A percentile compares a stretch with the other conserved stretches of the same genome.
Conservation (phyloP, 192 early-diverging fungal species). For the Coemansia sp. region DNA sequence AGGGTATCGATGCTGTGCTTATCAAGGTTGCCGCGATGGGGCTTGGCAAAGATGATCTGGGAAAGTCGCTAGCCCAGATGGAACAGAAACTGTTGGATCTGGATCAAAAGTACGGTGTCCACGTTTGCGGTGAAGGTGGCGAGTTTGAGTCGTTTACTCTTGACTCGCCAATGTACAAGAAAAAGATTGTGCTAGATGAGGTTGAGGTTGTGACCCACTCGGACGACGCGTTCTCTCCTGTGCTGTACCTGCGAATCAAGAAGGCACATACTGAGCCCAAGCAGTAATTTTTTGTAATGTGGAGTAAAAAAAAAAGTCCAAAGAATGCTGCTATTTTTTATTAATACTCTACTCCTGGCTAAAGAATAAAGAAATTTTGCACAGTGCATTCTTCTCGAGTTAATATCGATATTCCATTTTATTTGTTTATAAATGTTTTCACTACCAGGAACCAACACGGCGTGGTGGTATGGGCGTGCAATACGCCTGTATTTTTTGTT, state of each 20-base stretch:
- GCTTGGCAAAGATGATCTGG: constrained; percentile 61
- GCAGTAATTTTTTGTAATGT: neutral
- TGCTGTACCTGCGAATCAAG: constrained; percentile 75
- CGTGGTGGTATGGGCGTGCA: constrained; percentile 50
- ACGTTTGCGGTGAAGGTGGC: constrained; percentile 96
- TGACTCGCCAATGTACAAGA: constrained; percentile 89
- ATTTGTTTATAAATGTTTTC: constrained; percentile 10
- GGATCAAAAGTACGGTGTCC: constrained; percentile 74
- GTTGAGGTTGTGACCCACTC: constrained; percentile 72
- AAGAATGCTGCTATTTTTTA: neutral
- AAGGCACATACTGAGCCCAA: constrained; percentile 53
- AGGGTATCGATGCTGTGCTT: constrained; percentile 75
- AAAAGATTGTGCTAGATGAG: constrained; percentile 73
- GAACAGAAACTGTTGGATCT: constrained; percentile 63
- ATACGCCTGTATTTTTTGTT: constrained; percentile 42
- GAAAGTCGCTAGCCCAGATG: constrained; percentile 76
- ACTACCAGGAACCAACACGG: constrained; percentile 19
- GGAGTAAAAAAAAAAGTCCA: neutral
- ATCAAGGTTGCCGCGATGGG: constrained; percentile 93
- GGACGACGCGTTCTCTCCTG: constrained; percentile 77
- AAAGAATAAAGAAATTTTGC: too few relatives aligned
- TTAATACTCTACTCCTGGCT: too few relatives aligned
- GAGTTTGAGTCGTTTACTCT: constrained; percentile 94
- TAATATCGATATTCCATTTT: neutral
- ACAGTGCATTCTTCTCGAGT: too few relatives aligned